These are phyloP conservation scores for Pseudogymnoascus sp. DNA, from an alignment of 2,329 filamentous ascomycete genomes.

Conservation along the genomic window DNA sequence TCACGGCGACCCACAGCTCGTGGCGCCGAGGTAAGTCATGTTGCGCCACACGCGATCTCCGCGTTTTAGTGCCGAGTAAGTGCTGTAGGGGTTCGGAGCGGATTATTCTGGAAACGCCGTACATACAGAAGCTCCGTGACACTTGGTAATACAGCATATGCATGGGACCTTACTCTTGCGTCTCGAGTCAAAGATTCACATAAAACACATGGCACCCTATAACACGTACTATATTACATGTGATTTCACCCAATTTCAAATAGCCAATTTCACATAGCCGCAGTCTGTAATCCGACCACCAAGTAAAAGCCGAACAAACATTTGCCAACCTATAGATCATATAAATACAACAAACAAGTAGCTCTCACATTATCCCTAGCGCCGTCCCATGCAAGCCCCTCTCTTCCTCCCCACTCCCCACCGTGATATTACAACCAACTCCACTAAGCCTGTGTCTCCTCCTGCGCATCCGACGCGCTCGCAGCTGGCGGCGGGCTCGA, in stretches of 20 bases:
- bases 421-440: not conserved
- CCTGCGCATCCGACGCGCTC: not conserved
- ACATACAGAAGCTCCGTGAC: not conserved
- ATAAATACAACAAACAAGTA: not conserved
- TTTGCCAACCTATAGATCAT: slow-evolving; percentile 1
- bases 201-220: not conserved
- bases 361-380: not conserved
- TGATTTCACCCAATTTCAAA: not conserved
- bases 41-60: not conserved
- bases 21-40: not conserved
- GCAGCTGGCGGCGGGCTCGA: not conserved
- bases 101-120: not conserved
- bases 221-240: not conserved
- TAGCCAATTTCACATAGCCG: not conserved
- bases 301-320: not conserved
- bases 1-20: not conserved
- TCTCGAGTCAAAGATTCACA: not conserved
- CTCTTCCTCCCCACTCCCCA: not conserved
- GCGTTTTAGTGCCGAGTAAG: not conserved
- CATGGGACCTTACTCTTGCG: not conserved
- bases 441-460: not conserved
- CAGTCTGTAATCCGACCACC: not conserved
- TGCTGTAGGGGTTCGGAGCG: not conserved
- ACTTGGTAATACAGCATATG: not conserved
- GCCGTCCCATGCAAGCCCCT: not conserved